Evolutionary conservation across 2,329 filamentous ascomycete genomes (phyloP), one percentile per base, ranked within the genome.

Genomic region (Colletotrichum sojae): DNA sequence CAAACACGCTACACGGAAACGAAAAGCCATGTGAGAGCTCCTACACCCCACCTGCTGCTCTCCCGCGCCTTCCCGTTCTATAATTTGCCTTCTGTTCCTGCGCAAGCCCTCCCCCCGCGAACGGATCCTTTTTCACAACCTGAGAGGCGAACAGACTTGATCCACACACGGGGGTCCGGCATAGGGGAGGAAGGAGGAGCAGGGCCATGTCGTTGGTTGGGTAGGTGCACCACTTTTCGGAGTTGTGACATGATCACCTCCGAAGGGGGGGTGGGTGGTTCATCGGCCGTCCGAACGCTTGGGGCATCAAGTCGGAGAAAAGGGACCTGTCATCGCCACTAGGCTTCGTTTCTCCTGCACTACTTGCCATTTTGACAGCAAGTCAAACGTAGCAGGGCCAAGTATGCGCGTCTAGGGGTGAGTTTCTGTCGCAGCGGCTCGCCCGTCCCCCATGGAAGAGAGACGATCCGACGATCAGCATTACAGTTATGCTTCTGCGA

Each of bases 241-340:
- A 61, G 62, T 40, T 53, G 62, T 40, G 40, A 31, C n/a, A 31
- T 43, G 25, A 52, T 40, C 51, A 61, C 62, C 55, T 56, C 62
- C 55, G 31, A 69, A 61, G 31, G 45, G 15, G 16, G 25, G 3
- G 31, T 36, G 31, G 31, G 31, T 36, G 31, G 31, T 36, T 43
- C 39, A 55, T 61, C 67, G 56, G 67, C 55, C 63, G 51, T 66
- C 67, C 62, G 67, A 69, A 67, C 62, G 62, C 67, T 46, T 52
- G 55, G 66, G 31, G 48, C 63, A 53, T 60, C 59, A 39, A 9
- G 40, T 36, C 51, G 39, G n/a, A 49, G 22, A 25, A 20, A 27
- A n/a, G 45, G 45, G 27, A 43, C 46, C 58, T 62, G 59, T 54
- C 59, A 62, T 54, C 46, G 56, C 48, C 46, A 45, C 31, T 3